Conservation (phyloP, 345 rosid genomes). For the Raphanus sativus region DNA sequence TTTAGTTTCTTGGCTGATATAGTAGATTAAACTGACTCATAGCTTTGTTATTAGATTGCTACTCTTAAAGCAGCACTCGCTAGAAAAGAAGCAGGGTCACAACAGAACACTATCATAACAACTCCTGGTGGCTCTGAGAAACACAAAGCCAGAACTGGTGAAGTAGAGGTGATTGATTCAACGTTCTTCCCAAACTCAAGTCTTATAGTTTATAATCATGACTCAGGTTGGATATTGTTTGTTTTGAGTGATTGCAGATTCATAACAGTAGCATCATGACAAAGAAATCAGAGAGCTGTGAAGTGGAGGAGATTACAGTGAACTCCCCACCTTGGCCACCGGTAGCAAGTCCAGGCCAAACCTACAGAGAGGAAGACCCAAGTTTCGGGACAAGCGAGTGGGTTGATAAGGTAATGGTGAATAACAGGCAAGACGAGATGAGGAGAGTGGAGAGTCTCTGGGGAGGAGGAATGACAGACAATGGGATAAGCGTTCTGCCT, state of each 20-base stretch:
- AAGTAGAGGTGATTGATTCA: constrained; percentile 65
- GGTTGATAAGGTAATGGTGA: constrained; percentile 98
- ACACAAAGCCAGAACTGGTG: constrained; percentile 57
- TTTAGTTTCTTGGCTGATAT: constrained; percentile 3
- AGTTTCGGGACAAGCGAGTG: constrained; percentile 71
- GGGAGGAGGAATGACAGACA: constrained; percentile 56
- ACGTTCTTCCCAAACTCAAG: constrained; percentile 19
- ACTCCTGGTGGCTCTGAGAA: constrained; percentile 55
- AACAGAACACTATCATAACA: constrained; percentile 42
- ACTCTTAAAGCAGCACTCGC: constrained; percentile 80
- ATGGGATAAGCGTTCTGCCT: constrained; percentile 41
- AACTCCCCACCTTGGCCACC: constrained; percentile 99
- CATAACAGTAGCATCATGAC: constrained; percentile 45
- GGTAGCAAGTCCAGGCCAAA: constrained; percentile 61
- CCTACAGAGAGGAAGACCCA: constrained; percentile 64
- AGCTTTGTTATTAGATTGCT: constrained; percentile 54
- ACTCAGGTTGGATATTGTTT: constrained; percentile 6
- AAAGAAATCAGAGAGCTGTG: constrained; percentile 68
- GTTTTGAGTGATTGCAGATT: constrained; percentile 46
- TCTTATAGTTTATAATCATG: not conserved
- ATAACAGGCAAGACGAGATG: constrained; percentile 71
- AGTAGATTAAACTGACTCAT: constrained; percentile 2
- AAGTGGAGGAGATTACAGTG: constrained; percentile 78
- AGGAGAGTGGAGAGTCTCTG: constrained; percentile 41
- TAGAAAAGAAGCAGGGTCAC: constrained; percentile 65